Evolutionary conservation across 768 basidiomycete genomes (phyloP), one percentile per base, ranked within the genome.

Genomic region (Pleurotus giganteus): DNA sequence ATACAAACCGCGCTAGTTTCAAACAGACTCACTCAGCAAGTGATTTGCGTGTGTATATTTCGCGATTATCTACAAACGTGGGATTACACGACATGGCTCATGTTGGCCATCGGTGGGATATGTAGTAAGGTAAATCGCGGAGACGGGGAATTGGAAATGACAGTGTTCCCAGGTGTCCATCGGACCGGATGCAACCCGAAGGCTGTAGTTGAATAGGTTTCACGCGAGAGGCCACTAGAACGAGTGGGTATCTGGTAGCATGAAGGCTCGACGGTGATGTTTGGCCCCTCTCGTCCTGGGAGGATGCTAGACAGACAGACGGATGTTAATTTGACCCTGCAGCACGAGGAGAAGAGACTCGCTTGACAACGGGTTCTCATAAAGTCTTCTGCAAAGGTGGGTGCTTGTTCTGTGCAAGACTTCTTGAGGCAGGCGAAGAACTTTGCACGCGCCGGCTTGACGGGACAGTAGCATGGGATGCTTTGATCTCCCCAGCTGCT

Each of bases 371-470:
- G 49, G 12, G 29, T 34, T 32, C 26, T 51, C 49, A 51, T 34
- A n/a, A 36, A 51, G 23, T 51, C 49, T 19, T 51, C 49, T 11
- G 49, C 49, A 29, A 51, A 36, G 49, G 15, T 51, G 34, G 49
- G 29, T 45, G 21, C 19, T n/a, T 51, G 29, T 4, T 51, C 49
- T 12, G 31, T 36, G 34, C 49, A 51, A 4, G 49, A 36, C 26
- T 51, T 51, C 34, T 51, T 51, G n/a, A 51, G 34, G 34, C 49
- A 51, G 4, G 49, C 31, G 24, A 36, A 51, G 34, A 51, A 51
- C 23, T 51, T 51, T 21, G 49, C 49, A 21, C 49, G 31, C n/a
- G 36, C 49, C 17, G 49, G 49, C 21, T 51, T 51, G 34, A 51
- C 49, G 13, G 12, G 15, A 24, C 49, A 51, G 23, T 51, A 51